phyloP scores from a whole-genome alignment of 2,329 filamentous ascomycete genomes.

The Cercospora zeae-maydis region DNA sequence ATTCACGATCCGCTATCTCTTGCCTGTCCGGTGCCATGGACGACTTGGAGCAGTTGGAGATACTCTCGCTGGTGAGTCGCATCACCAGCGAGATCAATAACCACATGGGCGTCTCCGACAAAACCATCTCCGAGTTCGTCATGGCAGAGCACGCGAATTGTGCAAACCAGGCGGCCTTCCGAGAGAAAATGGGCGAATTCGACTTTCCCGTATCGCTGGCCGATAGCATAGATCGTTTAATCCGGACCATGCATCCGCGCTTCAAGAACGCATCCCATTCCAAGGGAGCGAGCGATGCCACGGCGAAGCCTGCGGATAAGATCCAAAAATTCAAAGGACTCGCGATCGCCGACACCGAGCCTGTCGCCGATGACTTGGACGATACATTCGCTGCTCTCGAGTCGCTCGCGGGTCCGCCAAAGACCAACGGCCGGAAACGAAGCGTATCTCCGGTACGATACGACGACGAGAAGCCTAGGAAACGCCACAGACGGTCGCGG shows the following conservation, averaged over 20 bases:
- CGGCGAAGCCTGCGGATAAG: constrained; percentile 53
- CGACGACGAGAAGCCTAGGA: constrained; percentile 40
- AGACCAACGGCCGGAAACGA: constrained; percentile 55
- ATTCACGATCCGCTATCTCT: neutral
- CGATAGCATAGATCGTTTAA: constrained; percentile 85
- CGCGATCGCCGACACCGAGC: constrained; percentile 68
- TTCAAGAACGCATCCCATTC: constrained; percentile 42
- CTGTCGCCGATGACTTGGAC: constrained; percentile 64
- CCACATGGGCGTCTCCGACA: constrained; percentile 86
- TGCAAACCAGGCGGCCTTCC: constrained; percentile 68
- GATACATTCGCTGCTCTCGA: constrained; percentile 93
- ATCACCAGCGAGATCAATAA: constrained; percentile 94
- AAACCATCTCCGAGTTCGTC: constrained; percentile 92
- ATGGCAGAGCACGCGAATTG: constrained; percentile 84
- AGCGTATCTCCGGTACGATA: constrained; percentile 56
- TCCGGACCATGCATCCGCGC: constrained; percentile 85
- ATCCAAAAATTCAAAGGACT: constrained; percentile 87
- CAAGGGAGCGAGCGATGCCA: constrained; percentile 53
- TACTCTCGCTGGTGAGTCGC: constrained; percentile 89
- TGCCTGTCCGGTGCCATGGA: constrained; percentile 60
- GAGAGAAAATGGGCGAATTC: constrained; percentile 67
- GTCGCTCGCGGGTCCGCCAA: constrained; percentile 67
- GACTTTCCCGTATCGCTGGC: constrained; percentile 83
- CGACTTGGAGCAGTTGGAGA: constrained; percentile 84
- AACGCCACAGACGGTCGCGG: constrained; percentile 43